Percentiles rank a stretch among this genome's conserved stretches.
phyloP scores from a whole-genome alignment of 345 rosid species.

The Salix caprea region DNA sequence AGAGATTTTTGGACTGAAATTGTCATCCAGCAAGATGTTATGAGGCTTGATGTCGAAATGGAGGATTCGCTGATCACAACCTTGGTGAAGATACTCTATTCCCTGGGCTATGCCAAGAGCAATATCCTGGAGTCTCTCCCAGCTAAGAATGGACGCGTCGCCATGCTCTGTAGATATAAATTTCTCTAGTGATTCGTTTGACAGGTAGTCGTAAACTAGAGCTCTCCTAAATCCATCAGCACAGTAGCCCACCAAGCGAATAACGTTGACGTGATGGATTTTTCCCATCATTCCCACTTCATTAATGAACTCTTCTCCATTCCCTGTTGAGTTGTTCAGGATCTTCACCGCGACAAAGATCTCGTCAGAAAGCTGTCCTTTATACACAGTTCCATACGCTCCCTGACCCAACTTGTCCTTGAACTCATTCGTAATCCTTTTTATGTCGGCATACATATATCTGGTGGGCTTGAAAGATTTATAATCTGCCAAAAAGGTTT shows the following conservation, averaged over 20 bases:
- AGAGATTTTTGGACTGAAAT: conserved; percentile 19
- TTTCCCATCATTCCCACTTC: conserved; percentile 24
- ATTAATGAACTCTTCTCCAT: conserved; percentile 23
- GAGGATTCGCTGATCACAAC: conserved; percentile 21
- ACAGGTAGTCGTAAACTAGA: conserved; percentile 17
- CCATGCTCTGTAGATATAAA: conserved; percentile 5
- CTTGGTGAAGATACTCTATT: conserved; percentile 27
- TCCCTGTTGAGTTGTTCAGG: conserved; percentile 13
- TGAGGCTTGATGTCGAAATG: conserved; percentile 30
- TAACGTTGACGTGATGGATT: conserved; percentile 23
- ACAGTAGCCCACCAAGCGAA: conserved; percentile 19
- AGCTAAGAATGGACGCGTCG: not conserved
- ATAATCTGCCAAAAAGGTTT: conserved; percentile 24
- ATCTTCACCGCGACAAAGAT: conserved; percentile 23
- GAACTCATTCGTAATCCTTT: conserved; percentile 21
- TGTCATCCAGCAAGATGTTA: conserved; percentile 2
- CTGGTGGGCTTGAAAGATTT: conserved; percentile 24
- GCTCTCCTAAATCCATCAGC: conserved; percentile 30
- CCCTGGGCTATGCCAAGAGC: conserved; percentile 20
- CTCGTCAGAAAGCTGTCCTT: conserved; percentile 23
- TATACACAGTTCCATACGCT: conserved; percentile 22
- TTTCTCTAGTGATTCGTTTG: conserved; percentile 14
- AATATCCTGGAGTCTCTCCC: conserved; percentile 9
- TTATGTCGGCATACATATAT: conserved; percentile 11
- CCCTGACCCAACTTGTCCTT: conserved; percentile 21